Evolutionary conservation across 148 eudicot genomes (phyloP).

Genomic region (Simmondsia chinensis): DNA sequence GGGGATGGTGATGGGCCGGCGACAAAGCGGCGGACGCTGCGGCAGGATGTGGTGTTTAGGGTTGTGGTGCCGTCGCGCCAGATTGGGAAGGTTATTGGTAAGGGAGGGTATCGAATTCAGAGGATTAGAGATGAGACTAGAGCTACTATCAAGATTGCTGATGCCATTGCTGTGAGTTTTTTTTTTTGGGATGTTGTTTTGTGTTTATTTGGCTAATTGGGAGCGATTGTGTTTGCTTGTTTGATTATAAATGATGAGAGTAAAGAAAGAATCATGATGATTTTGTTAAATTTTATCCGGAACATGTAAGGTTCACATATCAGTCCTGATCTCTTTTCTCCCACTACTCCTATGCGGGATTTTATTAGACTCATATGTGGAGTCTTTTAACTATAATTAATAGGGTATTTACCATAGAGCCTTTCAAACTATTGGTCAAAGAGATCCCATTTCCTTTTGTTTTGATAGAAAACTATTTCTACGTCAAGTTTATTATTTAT

Average conservation of each 20-base stretch:
- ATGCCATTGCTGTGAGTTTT: slow-evolving; percentile 64
- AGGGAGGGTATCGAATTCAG: slow-evolving; percentile 66
- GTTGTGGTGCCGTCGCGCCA: slow-evolving; percentile 72
- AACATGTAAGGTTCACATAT: too few species aligned
- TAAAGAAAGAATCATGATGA: too few species aligned
- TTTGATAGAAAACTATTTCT: too few species aligned
- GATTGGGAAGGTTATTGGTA: slow-evolving; percentile 93
- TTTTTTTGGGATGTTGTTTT: not conserved
- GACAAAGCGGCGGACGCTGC: slow-evolving; percentile 40
- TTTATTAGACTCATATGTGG: too few species aligned
- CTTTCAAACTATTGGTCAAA: too few species aligned
- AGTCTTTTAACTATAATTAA: too few species aligned
- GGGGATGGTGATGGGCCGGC: slow-evolving; percentile 26
- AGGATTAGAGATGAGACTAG: slow-evolving; percentile 64
- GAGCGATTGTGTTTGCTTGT: not conserved
- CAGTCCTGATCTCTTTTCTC: too few species aligned
- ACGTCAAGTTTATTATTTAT: too few species aligned
- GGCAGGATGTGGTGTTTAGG: slow-evolving; percentile 56
- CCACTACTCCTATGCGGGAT: too few species aligned
- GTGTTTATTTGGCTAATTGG: not conserved
- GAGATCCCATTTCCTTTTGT: too few species aligned
- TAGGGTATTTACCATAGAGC: too few species aligned
- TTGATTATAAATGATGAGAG: not conserved
- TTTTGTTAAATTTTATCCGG: too few species aligned
- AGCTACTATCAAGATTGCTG: slow-evolving; percentile 82